phyloP scores from a whole-genome alignment of 1,284 basidiomycete species.

The Irpex rosettiformis region DNA sequence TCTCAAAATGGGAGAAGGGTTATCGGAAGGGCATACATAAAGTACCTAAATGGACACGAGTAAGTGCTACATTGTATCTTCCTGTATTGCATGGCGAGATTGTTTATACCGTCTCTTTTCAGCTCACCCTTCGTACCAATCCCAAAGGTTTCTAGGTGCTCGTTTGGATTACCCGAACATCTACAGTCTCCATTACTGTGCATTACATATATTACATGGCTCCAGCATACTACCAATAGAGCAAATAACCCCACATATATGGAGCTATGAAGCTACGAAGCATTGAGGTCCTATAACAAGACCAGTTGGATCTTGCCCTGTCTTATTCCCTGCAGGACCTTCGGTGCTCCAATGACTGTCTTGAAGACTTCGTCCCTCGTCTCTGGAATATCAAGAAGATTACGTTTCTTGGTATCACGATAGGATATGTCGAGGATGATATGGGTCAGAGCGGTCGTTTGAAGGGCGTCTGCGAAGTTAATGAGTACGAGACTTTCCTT shows the following conservation, averaged over 20 bases:
- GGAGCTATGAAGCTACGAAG: constrained; percentile 4
- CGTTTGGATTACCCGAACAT: neutral
- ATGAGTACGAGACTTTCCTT: constrained; percentile 37
- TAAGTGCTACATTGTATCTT: constrained; percentile 35
- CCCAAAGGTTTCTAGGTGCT: constrained; percentile 79
- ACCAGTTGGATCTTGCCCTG: constrained; percentile 74
- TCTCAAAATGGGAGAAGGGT: constrained; percentile 64
- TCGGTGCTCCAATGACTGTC: constrained; percentile 59
- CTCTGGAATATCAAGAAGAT: constrained; percentile 77
- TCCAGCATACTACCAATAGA: constrained; percentile 6
- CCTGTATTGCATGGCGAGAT: neutral
- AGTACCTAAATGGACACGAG: constrained; percentile 92
- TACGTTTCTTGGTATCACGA: constrained; percentile 71
- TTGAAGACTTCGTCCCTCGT: constrained; percentile 79
- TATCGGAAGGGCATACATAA: constrained; percentile 97
- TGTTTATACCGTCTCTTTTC: constrained; percentile 16
- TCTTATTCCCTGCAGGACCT: constrained; percentile 58
- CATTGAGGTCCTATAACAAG: constrained; percentile 48
- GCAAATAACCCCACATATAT: constrained; percentile 9
- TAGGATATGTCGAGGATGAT: constrained; percentile 74
- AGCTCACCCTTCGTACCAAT: constrained; percentile 84
- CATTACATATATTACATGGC: constrained; percentile 9
- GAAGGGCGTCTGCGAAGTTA: constrained; percentile 54
- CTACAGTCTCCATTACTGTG: constrained; percentile 17
- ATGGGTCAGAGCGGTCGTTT: constrained; percentile 71